Base-by-base conservation (phyloP, 768 basidiomycete genomes). In the Kwoniella mangroviensis region DNA sequence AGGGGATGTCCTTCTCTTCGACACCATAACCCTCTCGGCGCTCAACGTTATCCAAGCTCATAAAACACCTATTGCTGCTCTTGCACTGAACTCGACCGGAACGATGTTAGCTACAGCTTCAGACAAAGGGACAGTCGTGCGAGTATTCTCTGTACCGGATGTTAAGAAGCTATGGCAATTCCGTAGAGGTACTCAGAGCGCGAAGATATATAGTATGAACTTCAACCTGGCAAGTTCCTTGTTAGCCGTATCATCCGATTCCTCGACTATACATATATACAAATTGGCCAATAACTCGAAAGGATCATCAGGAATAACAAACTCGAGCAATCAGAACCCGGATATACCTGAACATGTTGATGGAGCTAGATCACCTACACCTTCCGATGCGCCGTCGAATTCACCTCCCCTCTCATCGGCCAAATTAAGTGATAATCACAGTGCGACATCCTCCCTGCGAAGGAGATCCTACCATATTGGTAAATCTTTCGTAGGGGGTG, bases 41-140 rank as follows among this genome's bases (percentile, higher is more conserved):
- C 89, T 92, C 54, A 98, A 99, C 85, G 93, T 96, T 77, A 91
- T 99, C 68, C 95, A 94, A 79, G 97, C 97, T 19, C 97, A 99
- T 85, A 98, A 98, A 84, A 84, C 94, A 1, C 93, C 96, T 4
- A 90, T 99, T 71, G 92, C 94, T 9, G 89, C 89, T 77, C 86
- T 98, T 57, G 86, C 92, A 6, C 88, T 99, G 83, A 96, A 95
- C 83, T 87, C 89, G 2, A 87, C 90, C 0, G 96, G 96, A 13
- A 92, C 92, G 0, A 86, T 98, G 65, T 89, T 99, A 52, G 97
- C 96, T 22, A 95, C 96, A 6, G 90, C 94, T 15, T 92, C 90
- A 1, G 93, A 95, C 55, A 96, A 95, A 80, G 97, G 97, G 15
- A 99, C 97, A 6, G 94, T 98, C 72, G 96, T 99, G 65, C 89